Percentiles rank a stretch among this genome's conserved stretches.
Evolutionary conservation across 805 yeast genomes (phyloP).

Genomic region (Starmerella sirachaensis): DNA sequence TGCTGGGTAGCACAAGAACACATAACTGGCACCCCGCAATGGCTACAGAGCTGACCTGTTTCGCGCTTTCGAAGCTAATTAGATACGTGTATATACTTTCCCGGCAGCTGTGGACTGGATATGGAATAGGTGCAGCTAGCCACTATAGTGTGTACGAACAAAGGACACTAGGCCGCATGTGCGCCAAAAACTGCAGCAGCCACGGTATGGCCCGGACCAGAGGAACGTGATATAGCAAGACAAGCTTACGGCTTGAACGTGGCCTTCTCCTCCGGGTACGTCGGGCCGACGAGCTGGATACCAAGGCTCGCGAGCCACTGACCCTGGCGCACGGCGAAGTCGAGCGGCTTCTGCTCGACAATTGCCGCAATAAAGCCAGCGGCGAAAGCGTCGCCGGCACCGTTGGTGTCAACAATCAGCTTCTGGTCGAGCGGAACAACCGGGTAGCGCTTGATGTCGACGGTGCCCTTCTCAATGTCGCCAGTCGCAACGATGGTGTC

Average conservation of each 20-base stretch:
- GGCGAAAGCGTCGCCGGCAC: conserved; percentile 98
- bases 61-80: too few species aligned
- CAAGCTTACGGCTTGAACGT: neutral
- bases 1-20: too few species aligned
- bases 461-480: conserved; percentile 33
- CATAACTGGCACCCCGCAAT: too few species aligned
- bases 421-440: conserved; percentile 60
- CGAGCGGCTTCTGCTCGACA: conserved; percentile 47
- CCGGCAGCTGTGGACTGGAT: too few species aligned
- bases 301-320: conserved; percentile 94
- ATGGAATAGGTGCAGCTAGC: too few species aligned
- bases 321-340: conserved; percentile 19
- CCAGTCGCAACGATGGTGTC: conserved; percentile 71
- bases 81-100: too few species aligned
- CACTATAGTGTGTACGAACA: too few species aligned
- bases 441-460: conserved; percentile 42
- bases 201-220: too few species aligned
- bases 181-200: too few species aligned
- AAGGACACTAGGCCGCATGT: too few species aligned
- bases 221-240: too few species aligned
- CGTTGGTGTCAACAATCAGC: conserved; percentile 83
- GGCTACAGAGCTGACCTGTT: too few species aligned
- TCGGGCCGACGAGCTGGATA: conserved; percentile 88
- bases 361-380: conserved; percentile 89
- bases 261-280: conserved; percentile 48